These are phyloP conservation scores for Teunomyces gatunensis DNA, from an alignment of 805 yeast genomes.

Conservation along the genomic window DNA sequence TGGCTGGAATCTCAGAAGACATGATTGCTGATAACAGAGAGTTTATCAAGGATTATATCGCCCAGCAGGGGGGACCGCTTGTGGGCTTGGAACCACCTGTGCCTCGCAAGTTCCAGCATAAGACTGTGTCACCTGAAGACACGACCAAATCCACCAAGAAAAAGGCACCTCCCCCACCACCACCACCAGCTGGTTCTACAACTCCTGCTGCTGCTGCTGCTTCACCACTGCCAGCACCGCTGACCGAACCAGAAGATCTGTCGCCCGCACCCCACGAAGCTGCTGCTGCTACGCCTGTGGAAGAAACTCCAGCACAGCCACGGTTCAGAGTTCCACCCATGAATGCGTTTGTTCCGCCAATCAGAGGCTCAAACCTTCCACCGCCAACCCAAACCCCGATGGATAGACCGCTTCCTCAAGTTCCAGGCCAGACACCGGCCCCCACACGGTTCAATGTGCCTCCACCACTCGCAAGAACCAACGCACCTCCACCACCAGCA, in stretches of 20 bases:
- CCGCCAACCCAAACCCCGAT: constrained; percentile 18
- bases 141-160: constrained; percentile 29
- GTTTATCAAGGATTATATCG: constrained; percentile 75
- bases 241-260: constrained; percentile 9
- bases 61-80: constrained; percentile 73
- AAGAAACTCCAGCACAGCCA: constrained; percentile 17
- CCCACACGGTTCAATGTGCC: constrained; percentile 5
- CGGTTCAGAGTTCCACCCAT: constrained; percentile 39
- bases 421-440: constrained; percentile 1
- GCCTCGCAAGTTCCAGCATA: constrained; percentile 55
- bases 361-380: constrained; percentile 16
- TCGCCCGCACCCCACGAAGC: constrained; percentile 11
- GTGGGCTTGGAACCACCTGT: constrained; percentile 84
- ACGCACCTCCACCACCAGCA: constrained; percentile 7
- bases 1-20: constrained; percentile 80
- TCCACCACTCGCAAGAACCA: constrained; percentile 14
- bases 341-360: constrained; percentile 29
- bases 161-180: constrained; percentile 44
- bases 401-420: constrained; percentile 18
- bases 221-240: constrained; percentile 9
- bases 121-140: constrained; percentile 14
- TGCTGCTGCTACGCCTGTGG: too few species aligned
- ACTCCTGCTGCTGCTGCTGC: constrained; percentile 10
- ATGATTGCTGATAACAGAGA: constrained; percentile 86
- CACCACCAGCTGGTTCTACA: constrained; percentile 22